Evolutionary conservation across 139 green algal genomes (phyloP).

Genomic region (Parachlorella kessleri): DNA sequence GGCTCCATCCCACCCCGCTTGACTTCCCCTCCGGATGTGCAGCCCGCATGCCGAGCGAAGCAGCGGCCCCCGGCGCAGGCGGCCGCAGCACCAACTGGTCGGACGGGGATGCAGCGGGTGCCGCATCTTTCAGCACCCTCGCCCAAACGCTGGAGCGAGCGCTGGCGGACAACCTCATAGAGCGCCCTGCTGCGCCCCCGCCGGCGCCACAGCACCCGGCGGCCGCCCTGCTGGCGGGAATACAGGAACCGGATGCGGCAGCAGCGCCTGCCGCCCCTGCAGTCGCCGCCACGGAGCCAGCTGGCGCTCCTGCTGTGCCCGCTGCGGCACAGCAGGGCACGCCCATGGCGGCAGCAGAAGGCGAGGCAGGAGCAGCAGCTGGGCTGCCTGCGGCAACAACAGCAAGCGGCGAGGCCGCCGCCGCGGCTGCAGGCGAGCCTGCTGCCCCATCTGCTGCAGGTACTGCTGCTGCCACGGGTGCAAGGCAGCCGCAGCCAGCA

Average conservation of each 20-base stretch:
- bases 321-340: neutral
- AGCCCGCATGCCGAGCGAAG: too few relatives aligned
- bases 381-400: neutral
- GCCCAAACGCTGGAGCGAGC: constrained; percentile 21
- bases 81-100: constrained; percentile 12
- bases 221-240: neutral
- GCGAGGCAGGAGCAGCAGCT: neutral
- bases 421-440: constrained; percentile 1
- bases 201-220: neutral
- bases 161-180: neutral
- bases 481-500: neutral
- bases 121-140: neutral
- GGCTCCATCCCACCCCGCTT: neutral
- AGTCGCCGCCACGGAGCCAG: too few relatives aligned
- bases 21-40: too few relatives aligned
- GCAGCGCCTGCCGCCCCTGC: neutral
- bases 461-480: constrained; percentile 18
- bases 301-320: neutral
- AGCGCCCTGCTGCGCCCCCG: neutral
- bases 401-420: neutral
- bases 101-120: constrained; percentile 20
- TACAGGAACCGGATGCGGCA: neutral
- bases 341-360: neutral
- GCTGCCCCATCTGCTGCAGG: neutral
- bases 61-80: neutral